These are phyloP conservation scores for Sporothrix pseudoabietina DNA, from an alignment of 2,329 filamentous ascomycete species.

Conservation along the genomic window DNA sequence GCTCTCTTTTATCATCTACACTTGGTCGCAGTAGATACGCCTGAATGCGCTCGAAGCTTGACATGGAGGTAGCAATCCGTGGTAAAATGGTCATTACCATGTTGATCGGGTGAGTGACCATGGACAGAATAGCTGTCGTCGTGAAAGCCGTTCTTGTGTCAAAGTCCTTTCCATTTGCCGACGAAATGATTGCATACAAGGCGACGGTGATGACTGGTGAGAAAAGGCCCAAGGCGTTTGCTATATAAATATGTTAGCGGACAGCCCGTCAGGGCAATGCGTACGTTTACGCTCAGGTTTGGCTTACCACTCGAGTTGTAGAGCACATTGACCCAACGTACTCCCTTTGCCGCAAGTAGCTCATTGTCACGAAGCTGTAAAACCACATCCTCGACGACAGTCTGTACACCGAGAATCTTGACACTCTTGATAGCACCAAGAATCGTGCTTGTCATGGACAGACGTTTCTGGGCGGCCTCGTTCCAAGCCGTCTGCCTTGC, in stretches of 20 bases:
- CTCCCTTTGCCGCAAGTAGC: slow-evolving; percentile 39
- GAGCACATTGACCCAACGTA: slow-evolving; percentile 47
- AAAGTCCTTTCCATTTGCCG: slow-evolving; percentile 34
- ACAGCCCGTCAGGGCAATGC: not conserved
- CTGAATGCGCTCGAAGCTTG: slow-evolving; percentile 46
- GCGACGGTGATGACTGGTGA: slow-evolving; percentile 45
- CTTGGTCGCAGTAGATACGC: slow-evolving; percentile 37
- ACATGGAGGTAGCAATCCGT: slow-evolving; percentile 39
- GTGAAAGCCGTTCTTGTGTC: slow-evolving; percentile 47
- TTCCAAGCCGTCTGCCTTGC: slow-evolving; percentile 46
- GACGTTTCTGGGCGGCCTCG: slow-evolving; percentile 45
- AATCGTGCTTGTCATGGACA: slow-evolving; percentile 43
- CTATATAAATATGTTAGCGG: slow-evolving; percentile 31
- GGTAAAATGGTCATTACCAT: slow-evolving; percentile 50
- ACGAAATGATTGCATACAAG: slow-evolving; percentile 41
- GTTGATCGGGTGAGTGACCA: slow-evolving; percentile 49
- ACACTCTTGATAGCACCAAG: slow-evolving; percentile 45
- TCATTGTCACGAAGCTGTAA: slow-evolving; percentile 41
- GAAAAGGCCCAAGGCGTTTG: slow-evolving; percentile 49
- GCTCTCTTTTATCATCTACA: not conserved
- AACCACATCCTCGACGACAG: slow-evolving; percentile 35
- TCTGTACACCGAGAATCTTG: slow-evolving; percentile 47
- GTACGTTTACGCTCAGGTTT: too few species aligned
- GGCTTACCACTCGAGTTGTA: slow-evolving; percentile 47
- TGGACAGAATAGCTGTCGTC: slow-evolving; percentile 43